A percentile compares a stretch with the other conserved stretches of the same genome.
phyloP scores from a whole-genome alignment of 805 yeast genomes.

The Ascoidea asiatica region DNA sequence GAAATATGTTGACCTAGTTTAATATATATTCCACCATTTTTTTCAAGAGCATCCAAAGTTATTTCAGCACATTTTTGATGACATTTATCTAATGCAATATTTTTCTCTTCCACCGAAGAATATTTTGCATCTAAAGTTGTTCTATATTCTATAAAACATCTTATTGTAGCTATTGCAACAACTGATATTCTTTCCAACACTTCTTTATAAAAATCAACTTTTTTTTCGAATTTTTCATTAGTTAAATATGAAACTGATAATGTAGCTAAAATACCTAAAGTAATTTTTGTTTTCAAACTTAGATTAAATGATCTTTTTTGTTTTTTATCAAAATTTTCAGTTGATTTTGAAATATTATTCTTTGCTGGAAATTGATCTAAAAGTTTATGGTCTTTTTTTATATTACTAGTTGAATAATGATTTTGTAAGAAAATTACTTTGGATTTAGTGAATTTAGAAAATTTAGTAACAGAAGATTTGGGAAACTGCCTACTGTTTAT shows the following conservation, averaged over 20 bases:
- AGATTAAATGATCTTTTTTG: no score
- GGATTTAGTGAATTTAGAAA: no score
- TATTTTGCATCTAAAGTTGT: slow-evolving; percentile 34
- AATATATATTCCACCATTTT: slow-evolving; percentile 86
- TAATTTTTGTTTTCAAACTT: no score
- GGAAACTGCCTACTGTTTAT: no score
- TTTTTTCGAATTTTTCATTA: slow-evolving; percentile 23
- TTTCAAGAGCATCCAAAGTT: slow-evolving; percentile 66
- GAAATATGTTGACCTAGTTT: slow-evolving; percentile 91
- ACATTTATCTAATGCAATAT: slow-evolving; percentile 43
- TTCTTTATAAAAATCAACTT: slow-evolving; percentile 20
- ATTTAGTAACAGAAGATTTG: no score
- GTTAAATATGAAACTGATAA: slow-evolving; percentile 17
- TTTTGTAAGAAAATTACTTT: no score
- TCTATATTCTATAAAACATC: slow-evolving; percentile 64
- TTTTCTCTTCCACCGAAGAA: slow-evolving; percentile 26
- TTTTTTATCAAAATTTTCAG: no score
- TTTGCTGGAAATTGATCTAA: no score
- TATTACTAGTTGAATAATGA: no score
- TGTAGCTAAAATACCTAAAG: neutral
- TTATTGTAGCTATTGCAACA: slow-evolving; percentile 52
- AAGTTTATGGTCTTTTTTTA: no score
- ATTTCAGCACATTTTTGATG: slow-evolving; percentile 68
- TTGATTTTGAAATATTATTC: no score
- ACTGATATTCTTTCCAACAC: slow-evolving; percentile 41